Conservation (phyloP, 2,329 filamentous ascomycete genomes). For the Paecilomyces formosus region DNA sequence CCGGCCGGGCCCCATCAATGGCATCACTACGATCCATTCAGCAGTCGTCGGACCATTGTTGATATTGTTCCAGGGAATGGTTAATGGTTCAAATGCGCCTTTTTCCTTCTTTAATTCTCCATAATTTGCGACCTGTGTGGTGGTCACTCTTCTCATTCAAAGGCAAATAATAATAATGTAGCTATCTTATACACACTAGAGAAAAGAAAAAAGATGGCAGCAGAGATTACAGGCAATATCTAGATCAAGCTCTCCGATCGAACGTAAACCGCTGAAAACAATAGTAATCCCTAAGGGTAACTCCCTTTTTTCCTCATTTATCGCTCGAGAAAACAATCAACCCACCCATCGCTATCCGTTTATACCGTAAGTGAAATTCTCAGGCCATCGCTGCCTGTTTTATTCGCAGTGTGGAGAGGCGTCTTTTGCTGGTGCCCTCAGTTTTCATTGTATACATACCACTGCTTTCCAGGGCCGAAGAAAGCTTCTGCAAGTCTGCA, state of each 20-base stretch:
- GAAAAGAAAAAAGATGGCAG: neutral
- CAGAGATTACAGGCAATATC: neutral
- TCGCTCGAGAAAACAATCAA: neutral
- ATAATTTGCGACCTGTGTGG: neutral
- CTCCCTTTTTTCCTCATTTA: neutral
- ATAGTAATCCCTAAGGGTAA: neutral
- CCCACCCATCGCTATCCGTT: neutral
- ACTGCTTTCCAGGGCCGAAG: slow-evolving; percentile 48
- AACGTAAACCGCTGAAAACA: neutral
- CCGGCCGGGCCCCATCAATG: neutral
- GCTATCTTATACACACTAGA: neutral
- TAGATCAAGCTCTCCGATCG: neutral
- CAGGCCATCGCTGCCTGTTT: neutral
- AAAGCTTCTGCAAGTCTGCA: slow-evolving; percentile 51
- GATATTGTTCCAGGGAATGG: neutral
- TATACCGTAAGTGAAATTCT: neutral
- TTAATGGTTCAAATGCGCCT: neutral
- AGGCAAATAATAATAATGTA: neutral
- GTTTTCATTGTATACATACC: slow-evolving; percentile 52
- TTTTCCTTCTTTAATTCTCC: neutral
- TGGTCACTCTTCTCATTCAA: neutral
- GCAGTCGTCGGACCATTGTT: neutral
- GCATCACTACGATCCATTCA: neutral
- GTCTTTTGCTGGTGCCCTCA: slow-evolving; percentile 12
- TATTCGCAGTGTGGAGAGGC: neutral